These are phyloP conservation scores for Penicillium occitanis DNA, from an alignment of 2,329 filamentous ascomycete species.

Conservation along the genomic window DNA sequence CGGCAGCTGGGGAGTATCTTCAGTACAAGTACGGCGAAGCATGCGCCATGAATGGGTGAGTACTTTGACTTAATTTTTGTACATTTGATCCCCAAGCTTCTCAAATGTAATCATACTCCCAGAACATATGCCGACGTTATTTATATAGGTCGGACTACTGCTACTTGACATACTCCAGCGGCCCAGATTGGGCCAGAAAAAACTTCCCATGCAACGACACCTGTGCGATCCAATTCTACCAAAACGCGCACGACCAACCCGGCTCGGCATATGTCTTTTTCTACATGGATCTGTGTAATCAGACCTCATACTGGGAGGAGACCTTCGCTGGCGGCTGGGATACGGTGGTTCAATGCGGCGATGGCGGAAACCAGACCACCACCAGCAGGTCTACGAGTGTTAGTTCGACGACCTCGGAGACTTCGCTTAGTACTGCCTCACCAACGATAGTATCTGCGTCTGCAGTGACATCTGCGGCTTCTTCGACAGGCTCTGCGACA, in stretches of 20 bases:
- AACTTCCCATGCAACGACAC: conserved; percentile 30
- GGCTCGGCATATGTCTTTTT: conserved; percentile 31
- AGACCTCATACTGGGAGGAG: conserved; percentile 29
- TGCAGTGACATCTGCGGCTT: neutral
- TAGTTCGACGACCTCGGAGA: conserved; percentile 9
- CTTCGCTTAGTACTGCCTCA: neutral
- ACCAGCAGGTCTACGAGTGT: conserved; percentile 22
- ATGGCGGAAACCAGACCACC: conserved; percentile 22
- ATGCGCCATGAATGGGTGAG: conserved; percentile 28
- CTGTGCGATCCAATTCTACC: conserved; percentile 31
- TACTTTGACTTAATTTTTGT: conserved; percentile 18
- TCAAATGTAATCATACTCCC: neutral
- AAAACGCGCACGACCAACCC: conserved; percentile 30
- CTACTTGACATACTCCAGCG: conserved; percentile 25
- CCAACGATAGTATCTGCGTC: neutral
- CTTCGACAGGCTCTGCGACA: conserved; percentile 16
- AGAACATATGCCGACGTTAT: neutral
- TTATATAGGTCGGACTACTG: conserved; percentile 29
- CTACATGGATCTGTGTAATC: conserved; percentile 26
- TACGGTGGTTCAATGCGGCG: conserved; percentile 24
- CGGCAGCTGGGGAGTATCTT: conserved; percentile 27
- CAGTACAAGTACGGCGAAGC: conserved; percentile 28
- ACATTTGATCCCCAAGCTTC: neutral
- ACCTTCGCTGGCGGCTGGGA: conserved; percentile 30
- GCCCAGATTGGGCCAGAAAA: conserved; percentile 24